These are phyloP conservation scores for Pelargonium australe DNA, from an alignment of 441 rosid species.

Conservation along the genomic window DNA sequence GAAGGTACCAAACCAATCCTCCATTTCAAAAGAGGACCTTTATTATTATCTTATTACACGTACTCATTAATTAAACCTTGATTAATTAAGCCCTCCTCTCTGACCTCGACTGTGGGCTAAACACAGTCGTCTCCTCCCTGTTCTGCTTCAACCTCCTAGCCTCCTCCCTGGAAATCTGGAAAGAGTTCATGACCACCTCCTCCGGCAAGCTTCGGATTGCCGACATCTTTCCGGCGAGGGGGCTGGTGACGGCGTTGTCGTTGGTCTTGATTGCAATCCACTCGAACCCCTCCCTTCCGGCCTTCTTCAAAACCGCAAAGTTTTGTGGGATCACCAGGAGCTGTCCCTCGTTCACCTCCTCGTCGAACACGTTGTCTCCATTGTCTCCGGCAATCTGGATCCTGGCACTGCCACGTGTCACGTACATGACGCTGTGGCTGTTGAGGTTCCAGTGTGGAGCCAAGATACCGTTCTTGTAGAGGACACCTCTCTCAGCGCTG, in stretches of 20 bases:
- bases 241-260: slow-evolving; percentile 15
- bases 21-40: no score
- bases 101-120: slow-evolving; percentile 10
- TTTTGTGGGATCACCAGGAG: slow-evolving; percentile 28
- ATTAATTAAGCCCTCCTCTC: background rate
- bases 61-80: no score
- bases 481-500: slow-evolving; percentile 42
- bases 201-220: slow-evolving; percentile 16
- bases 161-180: slow-evolving; percentile 27
- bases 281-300: slow-evolving; percentile 20
- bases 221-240: slow-evolving; percentile 23
- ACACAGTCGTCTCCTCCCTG: slow-evolving; percentile 13
- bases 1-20: no score
- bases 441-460: slow-evolving; percentile 25
- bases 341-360: slow-evolving; percentile 21
- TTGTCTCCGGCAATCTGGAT: slow-evolving; percentile 18
- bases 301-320: slow-evolving; percentile 23
- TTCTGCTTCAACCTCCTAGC: slow-evolving; percentile 25
- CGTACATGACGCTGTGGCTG: slow-evolving; percentile 23
- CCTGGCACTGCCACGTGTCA: slow-evolving; percentile 18
- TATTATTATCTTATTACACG: no score
- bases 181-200: slow-evolving; percentile 25
- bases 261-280: slow-evolving; percentile 29
- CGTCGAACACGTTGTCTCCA: slow-evolving; percentile 21
- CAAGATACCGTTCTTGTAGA: slow-evolving; percentile 29